phyloP scores from a whole-genome alignment of 1,284 basidiomycete species.

The Marasmius oreades region DNA sequence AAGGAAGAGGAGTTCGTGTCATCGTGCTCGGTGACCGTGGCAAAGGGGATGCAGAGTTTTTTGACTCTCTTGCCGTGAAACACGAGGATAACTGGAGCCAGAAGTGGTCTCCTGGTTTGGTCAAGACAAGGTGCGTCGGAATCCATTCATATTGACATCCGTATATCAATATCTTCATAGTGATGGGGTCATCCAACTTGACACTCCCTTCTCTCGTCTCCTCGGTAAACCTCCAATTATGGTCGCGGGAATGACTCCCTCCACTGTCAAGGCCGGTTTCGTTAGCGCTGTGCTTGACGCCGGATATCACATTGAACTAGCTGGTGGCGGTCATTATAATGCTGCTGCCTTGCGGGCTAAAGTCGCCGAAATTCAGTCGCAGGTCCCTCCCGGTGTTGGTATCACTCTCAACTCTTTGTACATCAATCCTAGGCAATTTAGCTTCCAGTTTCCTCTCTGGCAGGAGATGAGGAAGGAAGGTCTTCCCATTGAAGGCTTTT shows the following conservation, averaged over 20 bases:
- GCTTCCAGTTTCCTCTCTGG: conserved; percentile 97
- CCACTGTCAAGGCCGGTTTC: conserved; percentile 90
- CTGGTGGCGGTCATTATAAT: conserved; percentile 97
- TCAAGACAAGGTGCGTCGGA: conserved; percentile 81
- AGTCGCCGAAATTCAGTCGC: conserved; percentile 83
- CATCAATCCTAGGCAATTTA: conserved; percentile 97
- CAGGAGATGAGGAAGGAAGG: conserved; percentile 96
- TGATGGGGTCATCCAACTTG: conserved; percentile 88
- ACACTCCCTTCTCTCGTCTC: conserved; percentile 95
- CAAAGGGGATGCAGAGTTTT: conserved; percentile 84
- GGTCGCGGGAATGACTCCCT: conserved; percentile 98
- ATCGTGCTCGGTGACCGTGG: conserved; percentile 85
- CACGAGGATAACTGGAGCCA: conserved; percentile 90
- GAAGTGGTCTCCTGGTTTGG: conserved; percentile 81
- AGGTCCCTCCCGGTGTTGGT: conserved; percentile 84
- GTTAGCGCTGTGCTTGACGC: conserved; percentile 90
- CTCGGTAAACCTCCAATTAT: conserved; percentile 96
- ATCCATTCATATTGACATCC: background rate
- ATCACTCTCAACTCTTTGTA: conserved; percentile 95
- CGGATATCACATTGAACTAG: conserved; percentile 95
- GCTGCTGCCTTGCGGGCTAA: conserved; percentile 84
- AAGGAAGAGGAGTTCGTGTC: conserved; percentile 90
- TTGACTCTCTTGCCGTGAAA: conserved; percentile 62
- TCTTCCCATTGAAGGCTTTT: conserved; percentile 95
- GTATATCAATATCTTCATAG: conserved; percentile 34